Evolutionary conservation across 768 basidiomycete species (phyloP).

Genomic region (Lactarius deliciosus): DNA sequence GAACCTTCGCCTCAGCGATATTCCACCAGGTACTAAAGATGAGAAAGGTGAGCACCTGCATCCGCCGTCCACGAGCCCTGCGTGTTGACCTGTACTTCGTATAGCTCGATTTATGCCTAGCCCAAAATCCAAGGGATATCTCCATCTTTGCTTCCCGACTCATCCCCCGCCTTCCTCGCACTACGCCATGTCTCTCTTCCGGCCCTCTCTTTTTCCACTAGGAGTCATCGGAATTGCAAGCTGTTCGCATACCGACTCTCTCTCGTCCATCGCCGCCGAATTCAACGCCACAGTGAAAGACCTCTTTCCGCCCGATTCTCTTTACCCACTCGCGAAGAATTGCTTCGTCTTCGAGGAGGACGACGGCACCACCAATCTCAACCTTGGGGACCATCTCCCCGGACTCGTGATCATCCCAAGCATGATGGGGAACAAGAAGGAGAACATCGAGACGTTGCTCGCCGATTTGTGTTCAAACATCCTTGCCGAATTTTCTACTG

Average conservation of each 20-base stretch:
- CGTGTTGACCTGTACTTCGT: conserved; percentile 20
- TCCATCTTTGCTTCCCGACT: conserved; percentile 77
- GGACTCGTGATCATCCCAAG: conserved; percentile 79
- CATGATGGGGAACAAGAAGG: conserved; percentile 82
- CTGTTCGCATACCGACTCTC: conserved; percentile 54
- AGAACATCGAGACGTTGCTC: conserved; percentile 85
- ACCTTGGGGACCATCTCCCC: conserved; percentile 54
- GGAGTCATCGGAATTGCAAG: conserved; percentile 87
- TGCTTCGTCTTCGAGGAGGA: conserved; percentile 85
- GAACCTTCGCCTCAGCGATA: conserved; percentile 74
- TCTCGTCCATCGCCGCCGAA: conserved; percentile 56
- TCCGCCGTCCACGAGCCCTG: conserved; percentile 1
- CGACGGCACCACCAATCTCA: conserved; percentile 53
- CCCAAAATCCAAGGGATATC: conserved; percentile 67
- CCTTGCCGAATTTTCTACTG: conserved; percentile 76
- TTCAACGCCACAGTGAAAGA: conserved; percentile 66
- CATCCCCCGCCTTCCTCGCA: conserved; percentile 75
- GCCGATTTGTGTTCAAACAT: conserved; percentile 89
- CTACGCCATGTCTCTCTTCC: conserved; percentile 65
- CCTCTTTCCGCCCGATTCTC: conserved; percentile 61
- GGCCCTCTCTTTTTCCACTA: conserved; percentile 78
- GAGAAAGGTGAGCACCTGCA: conserved; percentile 57
- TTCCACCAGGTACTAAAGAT: conserved; percentile 75
- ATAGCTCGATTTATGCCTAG: conserved; percentile 82
- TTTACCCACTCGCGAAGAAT: conserved; percentile 76